Base-by-base conservation (phyloP, 1,284 basidiomycete species). In the Thelephora terrestris region DNA sequence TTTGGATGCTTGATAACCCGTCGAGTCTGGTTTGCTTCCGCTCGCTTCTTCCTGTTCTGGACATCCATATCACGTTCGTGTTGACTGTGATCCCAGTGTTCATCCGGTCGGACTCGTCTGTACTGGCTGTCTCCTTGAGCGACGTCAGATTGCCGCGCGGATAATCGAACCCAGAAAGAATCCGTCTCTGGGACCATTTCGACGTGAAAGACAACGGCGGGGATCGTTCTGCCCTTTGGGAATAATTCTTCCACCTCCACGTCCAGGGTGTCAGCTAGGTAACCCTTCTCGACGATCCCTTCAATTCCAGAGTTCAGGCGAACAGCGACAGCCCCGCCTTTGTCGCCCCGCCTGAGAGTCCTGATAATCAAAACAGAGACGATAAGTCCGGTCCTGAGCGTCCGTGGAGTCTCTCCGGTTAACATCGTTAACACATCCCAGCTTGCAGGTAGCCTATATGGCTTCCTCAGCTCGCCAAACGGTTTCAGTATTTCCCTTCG, bases 1-100 rank as follows among this genome's bases (percentile, higher is more conserved):
- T 97, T 94, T 3, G 96, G 96, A 64, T 99, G 96, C 63, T 98
- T 94, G 71, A 99, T 91, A 43, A 95, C 82, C 23, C 96, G 77
- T 53, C 91, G 81, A 47, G 81, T 76, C 60, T 79, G 72, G 61
- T 87, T 78, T 40, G 81, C 80, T 63, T 91, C 81, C 2, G 86
- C 81, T 43, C 85, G 74, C 67, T 92, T 94, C 69, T 90, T 92
- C 54, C 88, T 77, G n/a, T 75, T 78, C 51, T 85, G 74, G 50
- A 90, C 71, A 47, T 91, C 85, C 51, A 73, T 68, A 60, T 95
- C 91, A 50, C 81, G 81, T 37, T 81, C 74, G 46, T 74, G 71
- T 49, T 79, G 81, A 21, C 71, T 64, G 14, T 71, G 64, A 62
- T 95, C 83, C 79, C 87, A 95, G 52, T 71, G 71, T 20, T 73